A percentile compares a stretch with the other conserved stretches of the same genome.
phyloP scores from a whole-genome alignment of 2,329 filamentous ascomycete species.

The Fusarium ramigenum region DNA sequence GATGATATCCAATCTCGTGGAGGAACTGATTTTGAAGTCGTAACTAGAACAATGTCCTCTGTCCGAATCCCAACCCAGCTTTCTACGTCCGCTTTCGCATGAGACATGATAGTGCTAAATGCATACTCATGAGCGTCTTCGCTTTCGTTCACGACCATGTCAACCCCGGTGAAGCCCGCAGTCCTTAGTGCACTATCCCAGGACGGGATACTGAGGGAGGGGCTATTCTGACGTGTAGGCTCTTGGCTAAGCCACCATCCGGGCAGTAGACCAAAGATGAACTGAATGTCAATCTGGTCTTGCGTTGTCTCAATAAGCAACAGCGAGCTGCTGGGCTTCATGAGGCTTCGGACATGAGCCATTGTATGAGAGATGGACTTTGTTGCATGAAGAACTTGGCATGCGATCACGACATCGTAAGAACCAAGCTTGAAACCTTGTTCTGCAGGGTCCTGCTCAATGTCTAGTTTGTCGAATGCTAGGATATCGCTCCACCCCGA shows the following conservation, averaged over 20 bases:
- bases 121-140: not conserved
- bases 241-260: not conserved
- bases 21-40: not conserved
- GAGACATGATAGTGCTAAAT: not conserved
- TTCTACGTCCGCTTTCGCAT: not conserved
- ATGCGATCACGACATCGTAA: not conserved
- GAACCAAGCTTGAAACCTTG: not conserved
- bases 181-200: not conserved
- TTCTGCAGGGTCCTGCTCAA: not conserved
- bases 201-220: not conserved
- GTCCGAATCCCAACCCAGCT: fast-evolving
- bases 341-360: not conserved
- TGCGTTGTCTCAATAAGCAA: not conserved
- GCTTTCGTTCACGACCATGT: not conserved
- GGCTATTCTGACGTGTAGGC: not conserved
- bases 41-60: not conserved
- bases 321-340: not conserved
- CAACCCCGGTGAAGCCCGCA: not conserved
- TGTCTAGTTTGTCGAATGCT: not conserved
- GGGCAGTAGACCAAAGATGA: not conserved
- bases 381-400: not conserved
- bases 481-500: not conserved
- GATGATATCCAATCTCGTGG: not conserved
- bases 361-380: not conserved
- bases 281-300: not conserved